Percentiles rank a stretch among this genome's conserved stretches.
phyloP scores from a whole-genome alignment of 345 rosid species.

The Lumnitzera littorea region DNA sequence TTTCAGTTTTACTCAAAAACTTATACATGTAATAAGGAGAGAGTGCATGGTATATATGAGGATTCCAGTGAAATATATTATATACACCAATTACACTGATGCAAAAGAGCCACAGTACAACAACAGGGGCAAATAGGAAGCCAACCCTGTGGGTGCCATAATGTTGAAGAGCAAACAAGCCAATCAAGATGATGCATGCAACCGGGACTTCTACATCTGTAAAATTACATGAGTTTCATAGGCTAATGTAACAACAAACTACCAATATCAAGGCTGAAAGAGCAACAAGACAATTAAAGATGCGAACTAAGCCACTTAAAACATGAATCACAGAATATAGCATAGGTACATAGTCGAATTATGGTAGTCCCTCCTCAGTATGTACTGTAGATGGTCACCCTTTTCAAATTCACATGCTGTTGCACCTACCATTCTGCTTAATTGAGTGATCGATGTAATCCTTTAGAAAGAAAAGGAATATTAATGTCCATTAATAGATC shows the following conservation, averaged over 20 bases:
- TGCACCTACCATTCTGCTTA: too few relatives aligned
- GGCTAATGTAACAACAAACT: background rate
- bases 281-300: background rate
- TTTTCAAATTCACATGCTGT: too few relatives aligned
- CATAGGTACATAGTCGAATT: too few relatives aligned
- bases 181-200: conserved; percentile 59
- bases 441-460: too few relatives aligned
- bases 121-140: conserved; percentile 72
- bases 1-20: conserved; percentile 63
- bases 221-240: conserved; percentile 12
- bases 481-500: too few relatives aligned
- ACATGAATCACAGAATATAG: too few relatives aligned
- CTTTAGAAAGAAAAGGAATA: too few relatives aligned
- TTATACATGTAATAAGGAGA: conserved; percentile 71
- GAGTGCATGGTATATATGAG: conserved; percentile 62
- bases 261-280: background rate
- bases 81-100: conserved; percentile 64
- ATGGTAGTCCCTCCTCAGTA: too few relatives aligned
- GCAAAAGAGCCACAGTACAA: conserved; percentile 60
- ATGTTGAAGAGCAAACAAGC: conserved; percentile 81
- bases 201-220: conserved; percentile 65
- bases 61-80: conserved; percentile 69
- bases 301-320: too few relatives aligned
- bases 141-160: conserved; percentile 79
- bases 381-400: too few relatives aligned